Conservation (phyloP, 2,329 filamentous ascomycete genomes). For the Westerdykella aurantiaca region DNA sequence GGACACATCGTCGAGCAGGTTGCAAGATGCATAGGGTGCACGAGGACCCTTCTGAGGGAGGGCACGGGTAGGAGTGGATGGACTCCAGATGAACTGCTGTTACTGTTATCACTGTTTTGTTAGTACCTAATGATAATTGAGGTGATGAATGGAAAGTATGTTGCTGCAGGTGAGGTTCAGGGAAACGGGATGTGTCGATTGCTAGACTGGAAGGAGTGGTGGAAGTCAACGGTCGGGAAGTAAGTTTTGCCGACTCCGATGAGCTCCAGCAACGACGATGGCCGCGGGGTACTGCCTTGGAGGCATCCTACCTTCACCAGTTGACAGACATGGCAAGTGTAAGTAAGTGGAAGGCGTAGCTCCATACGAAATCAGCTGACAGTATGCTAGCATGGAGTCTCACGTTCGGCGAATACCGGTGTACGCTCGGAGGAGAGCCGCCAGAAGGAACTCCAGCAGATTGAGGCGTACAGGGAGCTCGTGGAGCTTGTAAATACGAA, state of each 20-base stretch:
- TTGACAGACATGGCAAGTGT: constrained; percentile 37
- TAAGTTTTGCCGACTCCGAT: constrained; percentile 12
- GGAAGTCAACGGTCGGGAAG: constrained; percentile 22
- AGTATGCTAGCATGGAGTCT: constrained; percentile 69
- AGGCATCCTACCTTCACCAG: not conserved
- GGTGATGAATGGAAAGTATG: too few relatives aligned
- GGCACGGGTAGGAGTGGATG: constrained; percentile 4
- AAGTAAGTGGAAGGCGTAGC: constrained; percentile 14
- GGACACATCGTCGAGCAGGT: constrained; percentile 21
- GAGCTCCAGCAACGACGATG: not conserved
- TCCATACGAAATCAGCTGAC: constrained; percentile 11
- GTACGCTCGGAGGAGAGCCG: constrained; percentile 63
- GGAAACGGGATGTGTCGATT: constrained; percentile 1
- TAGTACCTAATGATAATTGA: constrained; percentile 15
- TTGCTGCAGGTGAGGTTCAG: constrained; percentile 4
- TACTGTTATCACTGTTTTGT: constrained; percentile 26
- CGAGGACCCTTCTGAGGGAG: not conserved
- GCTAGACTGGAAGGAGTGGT: constrained; percentile 9
- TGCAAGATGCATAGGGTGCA: constrained; percentile 4
- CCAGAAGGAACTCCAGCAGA: constrained; percentile 67
- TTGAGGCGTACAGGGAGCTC: constrained; percentile 66
- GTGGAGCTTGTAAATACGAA: constrained; percentile 63
- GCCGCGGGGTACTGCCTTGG: constrained; percentile 1
- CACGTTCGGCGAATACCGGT: constrained; percentile 53
- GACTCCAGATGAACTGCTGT: constrained; percentile 12